phyloP scores from a whole-genome alignment of 2,329 filamentous ascomycete genomes.

The Talaromyces pinophilus region DNA sequence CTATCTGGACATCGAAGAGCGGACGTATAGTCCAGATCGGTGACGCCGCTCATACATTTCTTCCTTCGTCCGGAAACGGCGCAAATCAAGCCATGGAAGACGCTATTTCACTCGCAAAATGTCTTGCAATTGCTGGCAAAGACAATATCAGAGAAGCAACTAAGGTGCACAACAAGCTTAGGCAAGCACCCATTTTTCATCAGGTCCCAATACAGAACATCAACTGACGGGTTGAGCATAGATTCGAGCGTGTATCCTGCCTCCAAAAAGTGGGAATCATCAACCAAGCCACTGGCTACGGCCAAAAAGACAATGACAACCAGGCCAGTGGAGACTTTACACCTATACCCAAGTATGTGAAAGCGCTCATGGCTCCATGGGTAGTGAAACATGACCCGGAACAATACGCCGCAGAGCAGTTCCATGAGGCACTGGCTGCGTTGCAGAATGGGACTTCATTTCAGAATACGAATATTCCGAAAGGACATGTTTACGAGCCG shows the following conservation, averaged over 20 bases:
- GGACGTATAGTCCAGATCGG: conserved; percentile 19
- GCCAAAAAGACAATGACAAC: not conserved
- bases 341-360: conserved; percentile 16
- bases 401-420: conserved; percentile 33
- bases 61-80: conserved; percentile 17
- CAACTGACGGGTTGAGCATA: not conserved
- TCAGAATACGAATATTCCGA: conserved; percentile 35
- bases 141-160: conserved; percentile 16
- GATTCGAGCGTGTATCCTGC: conserved; percentile 21
- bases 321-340: not conserved
- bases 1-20: conserved; percentile 27
- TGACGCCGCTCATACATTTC: conserved; percentile 20
- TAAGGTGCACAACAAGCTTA: conserved; percentile 20
- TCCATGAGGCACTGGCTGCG: conserved; percentile 28
- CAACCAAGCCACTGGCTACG: conserved; percentile 21
- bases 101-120: conserved; percentile 19
- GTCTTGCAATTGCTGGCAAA: conserved; percentile 17
- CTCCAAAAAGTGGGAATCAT: conserved; percentile 20
- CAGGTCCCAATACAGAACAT: not conserved
- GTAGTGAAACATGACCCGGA: conserved; percentile 27
- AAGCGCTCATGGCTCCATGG: conserved; percentile 24
- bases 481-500: conserved; percentile 31
- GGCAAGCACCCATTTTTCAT: not conserved
- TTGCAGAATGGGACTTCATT: conserved; percentile 30
- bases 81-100: conserved; percentile 21